Evolutionary conservation across 495 filamentous ascomycete genomes (phyloP).

Genomic region (Neurospora cerealis): DNA sequence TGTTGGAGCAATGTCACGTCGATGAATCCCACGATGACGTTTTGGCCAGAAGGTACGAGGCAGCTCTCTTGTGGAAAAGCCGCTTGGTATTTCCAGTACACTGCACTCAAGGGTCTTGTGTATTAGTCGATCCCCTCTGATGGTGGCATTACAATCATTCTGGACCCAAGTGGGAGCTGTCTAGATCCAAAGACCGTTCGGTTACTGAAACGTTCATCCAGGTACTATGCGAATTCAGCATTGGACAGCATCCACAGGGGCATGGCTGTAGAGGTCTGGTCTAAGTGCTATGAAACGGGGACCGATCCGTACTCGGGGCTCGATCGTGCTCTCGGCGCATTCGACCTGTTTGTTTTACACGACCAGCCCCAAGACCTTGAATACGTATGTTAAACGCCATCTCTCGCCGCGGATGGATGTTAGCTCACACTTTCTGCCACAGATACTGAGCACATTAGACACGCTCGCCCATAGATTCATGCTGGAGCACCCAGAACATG

Average conservation of each 20-base stretch:
- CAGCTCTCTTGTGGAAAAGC: not conserved
- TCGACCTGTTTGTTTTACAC: slow-evolving; percentile 78
- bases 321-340: slow-evolving; percentile 67
- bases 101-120: not conserved
- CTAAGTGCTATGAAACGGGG: slow-evolving; percentile 29
- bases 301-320: slow-evolving; percentile 29
- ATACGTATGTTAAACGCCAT: slow-evolving; percentile 42
- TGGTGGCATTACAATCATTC: not conserved
- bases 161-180: not conserved
- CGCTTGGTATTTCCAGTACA: not conserved
- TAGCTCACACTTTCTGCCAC: not conserved
- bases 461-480: slow-evolving; percentile 46
- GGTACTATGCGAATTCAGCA: slow-evolving; percentile 63
- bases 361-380: slow-evolving; percentile 60
- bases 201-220: slow-evolving; percentile 18
- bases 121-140: not conserved
- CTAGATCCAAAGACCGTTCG: not conserved
- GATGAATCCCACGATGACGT: slow-evolving; percentile 58
- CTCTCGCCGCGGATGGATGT: slow-evolving; percentile 1
- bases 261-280: slow-evolving; percentile 70
- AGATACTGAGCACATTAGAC: slow-evolving; percentile 57
- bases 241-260: slow-evolving; percentile 73
- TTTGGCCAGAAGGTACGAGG: slow-evolving; percentile 63
- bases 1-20: slow-evolving; percentile 53
- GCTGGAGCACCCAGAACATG: slow-evolving; percentile 37